Percentiles rank a stretch among this genome's conserved stretches.
These are phyloP conservation scores for Euptelea pleiosperma DNA, from an alignment of 164 flowering plant species.

Conservation along the genomic window DNA sequence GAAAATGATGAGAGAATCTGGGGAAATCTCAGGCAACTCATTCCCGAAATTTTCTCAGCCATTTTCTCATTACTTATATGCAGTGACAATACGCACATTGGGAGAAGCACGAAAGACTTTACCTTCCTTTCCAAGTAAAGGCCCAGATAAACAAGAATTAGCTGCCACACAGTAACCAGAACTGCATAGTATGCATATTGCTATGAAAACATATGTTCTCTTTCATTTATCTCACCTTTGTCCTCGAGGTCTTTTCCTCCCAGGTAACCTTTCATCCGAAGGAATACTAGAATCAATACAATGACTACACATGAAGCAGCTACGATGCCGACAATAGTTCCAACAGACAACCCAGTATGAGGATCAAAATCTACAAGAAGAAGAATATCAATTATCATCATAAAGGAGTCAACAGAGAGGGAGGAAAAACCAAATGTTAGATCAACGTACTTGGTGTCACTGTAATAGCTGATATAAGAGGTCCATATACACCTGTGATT, in stretches of 20 bases:
- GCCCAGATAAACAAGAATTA: no score
- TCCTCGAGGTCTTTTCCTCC: slow-evolving; percentile 48
- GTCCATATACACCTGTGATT: slow-evolving; percentile 68
- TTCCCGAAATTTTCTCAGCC: no score
- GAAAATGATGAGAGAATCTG: no score
- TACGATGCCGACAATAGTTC: slow-evolving; percentile 70
- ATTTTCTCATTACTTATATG: no score
- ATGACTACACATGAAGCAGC: slow-evolving; percentile 35
- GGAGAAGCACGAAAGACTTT: no score
- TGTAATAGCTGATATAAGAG: slow-evolving; percentile 75
- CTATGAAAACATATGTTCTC: background rate
- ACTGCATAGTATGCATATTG: no score
- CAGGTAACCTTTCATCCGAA: slow-evolving; percentile 45
- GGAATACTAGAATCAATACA: slow-evolving; percentile 31
- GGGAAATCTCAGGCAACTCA: no score
- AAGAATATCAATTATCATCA: background rate
- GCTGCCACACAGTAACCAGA: no score
- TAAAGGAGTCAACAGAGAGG: background rate
- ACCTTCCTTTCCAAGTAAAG: no score
- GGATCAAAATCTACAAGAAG: slow-evolving; percentile 54
- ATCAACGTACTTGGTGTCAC: slow-evolving; percentile 68
- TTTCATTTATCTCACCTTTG: slow-evolving; percentile 36
- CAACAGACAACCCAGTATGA: slow-evolving; percentile 45
- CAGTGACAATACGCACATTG: no score
- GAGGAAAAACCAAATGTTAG: background rate